These are phyloP conservation scores for Pouteria campechiana DNA, from an alignment of 179 eudicot genomes.

Conservation along the genomic window DNA sequence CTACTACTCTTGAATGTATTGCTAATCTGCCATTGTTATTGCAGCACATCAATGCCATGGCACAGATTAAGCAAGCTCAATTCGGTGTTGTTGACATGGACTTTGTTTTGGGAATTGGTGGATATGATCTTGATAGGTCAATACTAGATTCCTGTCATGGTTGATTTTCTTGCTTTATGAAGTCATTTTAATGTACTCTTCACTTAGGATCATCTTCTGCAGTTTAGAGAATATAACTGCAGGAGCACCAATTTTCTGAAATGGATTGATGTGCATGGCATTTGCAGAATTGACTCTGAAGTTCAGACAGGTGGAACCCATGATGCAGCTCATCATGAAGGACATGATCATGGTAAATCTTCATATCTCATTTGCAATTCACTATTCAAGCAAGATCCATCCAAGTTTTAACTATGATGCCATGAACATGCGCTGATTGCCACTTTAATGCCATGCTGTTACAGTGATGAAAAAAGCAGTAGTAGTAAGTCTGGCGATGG, in stretches of 20 bases:
- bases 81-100: constrained; percentile 77
- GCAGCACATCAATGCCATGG: constrained; percentile 88
- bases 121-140: constrained; percentile 97
- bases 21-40: constrained; percentile 8
- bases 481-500: no score
- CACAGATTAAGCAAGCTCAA: constrained; percentile 63
- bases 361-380: not conserved
- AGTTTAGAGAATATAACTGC: no score
- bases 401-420: no score
- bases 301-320: constrained; percentile 37
- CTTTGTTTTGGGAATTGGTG: constrained; percentile 88
- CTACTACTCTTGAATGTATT: not conserved
- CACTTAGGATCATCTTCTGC: no score
- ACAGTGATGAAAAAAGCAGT: no score
- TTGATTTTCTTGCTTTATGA: not conserved
- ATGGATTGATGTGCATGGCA: constrained; percentile 1
- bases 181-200: not conserved
- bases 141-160: not conserved
- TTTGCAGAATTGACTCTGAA: constrained; percentile 70
- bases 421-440: no score
- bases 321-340: constrained; percentile 36
- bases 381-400: not conserved
- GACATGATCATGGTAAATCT: constrained; percentile 39
- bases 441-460: no score
- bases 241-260: no score